Conservation (phyloP, 2,329 filamentous ascomycete genomes). For the Eurotiales sp. region DNA sequence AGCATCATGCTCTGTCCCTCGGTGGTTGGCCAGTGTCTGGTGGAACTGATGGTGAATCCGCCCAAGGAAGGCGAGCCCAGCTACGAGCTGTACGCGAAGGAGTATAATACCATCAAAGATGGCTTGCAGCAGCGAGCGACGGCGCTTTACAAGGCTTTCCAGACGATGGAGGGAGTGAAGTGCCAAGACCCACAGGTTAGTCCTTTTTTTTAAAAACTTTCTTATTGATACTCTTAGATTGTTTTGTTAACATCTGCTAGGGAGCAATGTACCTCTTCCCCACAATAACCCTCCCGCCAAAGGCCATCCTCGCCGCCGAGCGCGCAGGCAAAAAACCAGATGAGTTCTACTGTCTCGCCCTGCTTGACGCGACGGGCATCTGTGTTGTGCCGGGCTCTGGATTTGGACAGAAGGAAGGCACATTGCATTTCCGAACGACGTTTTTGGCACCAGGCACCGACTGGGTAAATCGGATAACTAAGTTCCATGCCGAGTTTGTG, state of each 20-base stretch:
- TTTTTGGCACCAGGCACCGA: conserved; percentile 95
- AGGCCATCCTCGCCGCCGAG: conserved; percentile 71
- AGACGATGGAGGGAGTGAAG: conserved; percentile 91
- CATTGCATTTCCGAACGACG: conserved; percentile 91
- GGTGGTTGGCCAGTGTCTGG: conserved; percentile 91
- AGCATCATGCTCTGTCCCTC: conserved; percentile 95
- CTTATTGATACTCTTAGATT: too few relatives aligned
- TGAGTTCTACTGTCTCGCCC: conserved; percentile 87
- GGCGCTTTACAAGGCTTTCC: conserved; percentile 85
- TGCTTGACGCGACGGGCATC: conserved; percentile 91
- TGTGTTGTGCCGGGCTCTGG: conserved; percentile 90
- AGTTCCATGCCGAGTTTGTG: conserved; percentile 92
- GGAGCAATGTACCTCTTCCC: conserved; percentile 99
- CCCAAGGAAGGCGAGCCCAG: conserved; percentile 79
- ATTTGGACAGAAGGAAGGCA: conserved; percentile 90
- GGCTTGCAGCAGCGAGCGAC: conserved; percentile 74
- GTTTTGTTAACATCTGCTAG: conserved; percentile 38
- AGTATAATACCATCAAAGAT: conserved; percentile 78
- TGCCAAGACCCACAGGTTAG: conserved; percentile 72
- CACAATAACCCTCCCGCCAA: conserved; percentile 73
- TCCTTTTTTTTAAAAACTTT: conserved; percentile 12
- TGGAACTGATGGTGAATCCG: conserved; percentile 98
- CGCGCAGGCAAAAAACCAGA: conserved; percentile 72
- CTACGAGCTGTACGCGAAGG: conserved; percentile 75
- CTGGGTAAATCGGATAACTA: conserved; percentile 81